phyloP scores from a whole-genome alignment of 768 basidiomycete genomes.

The Suillus americanus region DNA sequence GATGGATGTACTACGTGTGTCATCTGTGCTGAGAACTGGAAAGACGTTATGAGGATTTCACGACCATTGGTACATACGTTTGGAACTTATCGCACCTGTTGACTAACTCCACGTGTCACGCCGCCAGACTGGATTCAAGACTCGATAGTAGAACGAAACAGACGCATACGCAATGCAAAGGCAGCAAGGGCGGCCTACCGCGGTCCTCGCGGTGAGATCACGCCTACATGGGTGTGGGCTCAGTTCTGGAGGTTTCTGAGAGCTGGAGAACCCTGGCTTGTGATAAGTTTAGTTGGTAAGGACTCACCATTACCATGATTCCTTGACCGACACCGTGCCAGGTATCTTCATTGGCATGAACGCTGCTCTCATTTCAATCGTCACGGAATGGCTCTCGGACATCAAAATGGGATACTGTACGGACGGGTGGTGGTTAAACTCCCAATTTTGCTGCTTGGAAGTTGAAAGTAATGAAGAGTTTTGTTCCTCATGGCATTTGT shows the following conservation, averaged over 20 bases:
- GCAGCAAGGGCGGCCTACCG: constrained; percentile 42
- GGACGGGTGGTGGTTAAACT: constrained; percentile 98
- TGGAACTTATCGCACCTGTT: constrained; percentile 9
- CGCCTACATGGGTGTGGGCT: constrained; percentile 59
- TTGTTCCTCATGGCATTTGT: constrained; percentile 91
- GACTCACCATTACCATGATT: not conserved
- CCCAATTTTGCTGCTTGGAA: constrained; percentile 99
- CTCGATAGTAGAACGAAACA: constrained; percentile 82
- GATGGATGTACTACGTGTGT: not conserved
- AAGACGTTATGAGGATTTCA: constrained; percentile 94
- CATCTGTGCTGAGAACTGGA: constrained; percentile 16
- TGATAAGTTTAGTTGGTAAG: constrained; percentile 88
- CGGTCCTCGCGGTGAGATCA: constrained; percentile 50
- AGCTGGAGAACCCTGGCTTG: constrained; percentile 88
- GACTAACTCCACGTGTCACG: constrained; percentile 12
- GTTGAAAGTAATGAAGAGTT: constrained; percentile 79
- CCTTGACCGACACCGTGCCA: constrained; percentile 27
- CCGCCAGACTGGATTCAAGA: constrained; percentile 94
- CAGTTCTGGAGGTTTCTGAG: constrained; percentile 58
- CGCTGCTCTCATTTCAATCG: constrained; percentile 92
- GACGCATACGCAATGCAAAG: constrained; percentile 62
- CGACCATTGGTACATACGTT: constrained; percentile 74
- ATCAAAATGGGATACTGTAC: constrained; percentile 97
- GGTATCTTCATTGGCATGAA: constrained; percentile 91
- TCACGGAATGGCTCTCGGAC: constrained; percentile 97